Evolutionary conservation across 257 asterid species (phyloP).

Genomic region (Solanum lignicaule): DNA sequence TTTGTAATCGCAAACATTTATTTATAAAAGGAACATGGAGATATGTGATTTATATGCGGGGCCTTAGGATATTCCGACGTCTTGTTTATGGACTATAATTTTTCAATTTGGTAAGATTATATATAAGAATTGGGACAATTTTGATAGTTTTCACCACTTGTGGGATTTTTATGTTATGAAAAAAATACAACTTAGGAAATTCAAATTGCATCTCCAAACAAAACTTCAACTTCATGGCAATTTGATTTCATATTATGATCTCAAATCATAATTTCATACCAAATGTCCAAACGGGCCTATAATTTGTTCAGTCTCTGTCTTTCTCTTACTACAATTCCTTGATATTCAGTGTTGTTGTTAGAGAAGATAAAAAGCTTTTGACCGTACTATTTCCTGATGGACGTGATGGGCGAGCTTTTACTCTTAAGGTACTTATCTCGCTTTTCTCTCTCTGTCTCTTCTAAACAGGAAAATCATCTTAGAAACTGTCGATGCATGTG

Average conservation of each 20-base stretch:
- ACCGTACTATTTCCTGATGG: slow-evolving; percentile 94
- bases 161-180: not conserved
- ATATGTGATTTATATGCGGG: not conserved
- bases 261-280: not conserved
- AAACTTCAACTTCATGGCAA: not conserved
- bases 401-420: slow-evolving; percentile 92
- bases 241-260: not conserved
- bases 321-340: not conserved
- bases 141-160: not conserved
- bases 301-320: not conserved
- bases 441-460: not conserved
- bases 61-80: not conserved
- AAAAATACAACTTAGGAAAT: not conserved
- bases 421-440: slow-evolving; percentile 54
- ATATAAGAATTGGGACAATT: not conserved
- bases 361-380: slow-evolving; percentile 86
- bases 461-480: not conserved
- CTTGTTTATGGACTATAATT: not conserved
- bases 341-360: slow-evolving; percentile 71
- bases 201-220: not conserved
- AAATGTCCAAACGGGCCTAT: not conserved
- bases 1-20: not conserved
- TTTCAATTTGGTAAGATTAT: not conserved
- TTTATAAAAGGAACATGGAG: not conserved
- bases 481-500: not conserved